These are phyloP conservation scores for Mycena citricolor DNA, from an alignment of 1,284 basidiomycete genomes.

Conservation along the genomic window DNA sequence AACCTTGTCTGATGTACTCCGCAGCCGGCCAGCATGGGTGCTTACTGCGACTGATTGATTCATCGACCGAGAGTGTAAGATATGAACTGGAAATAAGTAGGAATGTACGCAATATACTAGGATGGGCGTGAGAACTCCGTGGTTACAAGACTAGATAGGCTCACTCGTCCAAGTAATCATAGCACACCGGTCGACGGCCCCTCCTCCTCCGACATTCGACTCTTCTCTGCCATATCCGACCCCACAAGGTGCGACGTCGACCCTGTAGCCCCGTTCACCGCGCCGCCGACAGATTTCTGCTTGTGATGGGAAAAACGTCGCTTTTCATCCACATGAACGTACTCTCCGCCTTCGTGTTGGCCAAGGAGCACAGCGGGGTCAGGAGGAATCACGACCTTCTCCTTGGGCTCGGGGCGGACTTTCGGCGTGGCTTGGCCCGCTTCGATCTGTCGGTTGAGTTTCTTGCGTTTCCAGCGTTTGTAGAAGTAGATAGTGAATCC, in stretches of 20 bases:
- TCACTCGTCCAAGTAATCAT: no score
- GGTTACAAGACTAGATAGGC: no score
- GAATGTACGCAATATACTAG: slow-evolving; percentile 11
- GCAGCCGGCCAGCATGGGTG: slow-evolving; percentile 73
- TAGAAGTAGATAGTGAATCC: slow-evolving; percentile 46
- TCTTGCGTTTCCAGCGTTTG: slow-evolving; percentile 42
- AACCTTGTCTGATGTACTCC: slow-evolving; percentile 3
- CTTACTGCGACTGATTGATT: slow-evolving; percentile 75
- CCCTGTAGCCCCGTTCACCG: slow-evolving; percentile 1
- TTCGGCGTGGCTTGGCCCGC: slow-evolving; percentile 34
- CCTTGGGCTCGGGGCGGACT: slow-evolving; percentile 30
- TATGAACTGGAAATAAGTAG: background rate
- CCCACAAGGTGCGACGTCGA: slow-evolving; percentile 12
- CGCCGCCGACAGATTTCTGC: slow-evolving; percentile 10
- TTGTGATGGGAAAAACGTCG: slow-evolving; percentile 16
- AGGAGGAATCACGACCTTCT: slow-evolving; percentile 59
- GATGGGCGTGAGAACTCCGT: slow-evolving; percentile 12
- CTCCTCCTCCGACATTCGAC: slow-evolving; percentile 24
- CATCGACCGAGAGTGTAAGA: background rate
- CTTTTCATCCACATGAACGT: slow-evolving; percentile 15
- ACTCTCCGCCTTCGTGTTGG: slow-evolving; percentile 28
- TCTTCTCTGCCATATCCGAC: background rate
- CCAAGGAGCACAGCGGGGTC: slow-evolving; percentile 63
- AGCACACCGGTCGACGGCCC: no score
- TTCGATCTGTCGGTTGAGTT: slow-evolving; percentile 37